Conservation (phyloP, 495 filamentous ascomycete genomes). For the Pseudevernia furfuracea region DNA sequence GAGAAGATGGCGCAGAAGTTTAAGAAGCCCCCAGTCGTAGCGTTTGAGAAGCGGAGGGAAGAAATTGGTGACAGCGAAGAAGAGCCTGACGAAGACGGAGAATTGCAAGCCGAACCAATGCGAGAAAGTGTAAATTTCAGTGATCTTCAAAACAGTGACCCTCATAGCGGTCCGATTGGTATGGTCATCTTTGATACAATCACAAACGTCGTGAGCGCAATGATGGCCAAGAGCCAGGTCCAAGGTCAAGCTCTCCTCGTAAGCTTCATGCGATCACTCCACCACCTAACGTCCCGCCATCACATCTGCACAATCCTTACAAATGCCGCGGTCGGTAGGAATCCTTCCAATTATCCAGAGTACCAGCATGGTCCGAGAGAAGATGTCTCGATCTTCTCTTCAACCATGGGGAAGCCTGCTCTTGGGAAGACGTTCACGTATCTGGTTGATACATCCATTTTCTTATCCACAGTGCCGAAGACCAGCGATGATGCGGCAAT, state of each 20-base stretch:
- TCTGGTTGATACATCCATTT: conserved; percentile 24
- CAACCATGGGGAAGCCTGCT: conserved; percentile 24
- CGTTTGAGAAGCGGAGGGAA: not conserved
- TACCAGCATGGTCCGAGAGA: conserved; percentile 15
- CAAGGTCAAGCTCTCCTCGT: conserved; percentile 28
- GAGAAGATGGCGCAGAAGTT: not conserved
- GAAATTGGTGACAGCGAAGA: conserved; percentile 15
- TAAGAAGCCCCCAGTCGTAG: not conserved
- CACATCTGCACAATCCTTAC: conserved; percentile 24
- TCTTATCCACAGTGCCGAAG: conserved; percentile 20
- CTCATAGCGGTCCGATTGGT: conserved; percentile 12
- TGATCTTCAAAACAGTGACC: not conserved
- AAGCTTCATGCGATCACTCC: conserved; percentile 26
- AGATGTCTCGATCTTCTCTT: conserved; percentile 23
- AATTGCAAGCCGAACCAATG: not conserved
- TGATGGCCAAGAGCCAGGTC: conserved; percentile 19
- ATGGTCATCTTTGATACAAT: conserved; percentile 26
- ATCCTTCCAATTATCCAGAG: conserved; percentile 8
- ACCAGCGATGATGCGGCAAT: conserved; percentile 19
- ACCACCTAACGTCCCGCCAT: conserved; percentile 20
- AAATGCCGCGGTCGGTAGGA: conserved; percentile 19
- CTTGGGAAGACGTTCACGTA: conserved; percentile 24
- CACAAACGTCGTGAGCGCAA: conserved; percentile 19
- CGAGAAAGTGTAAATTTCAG: not conserved
- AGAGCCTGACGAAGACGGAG: conserved; percentile 12